These are phyloP conservation scores for Cladosporium halotolerans DNA, from an alignment of 2,329 filamentous ascomycete species.

Conservation along the genomic window DNA sequence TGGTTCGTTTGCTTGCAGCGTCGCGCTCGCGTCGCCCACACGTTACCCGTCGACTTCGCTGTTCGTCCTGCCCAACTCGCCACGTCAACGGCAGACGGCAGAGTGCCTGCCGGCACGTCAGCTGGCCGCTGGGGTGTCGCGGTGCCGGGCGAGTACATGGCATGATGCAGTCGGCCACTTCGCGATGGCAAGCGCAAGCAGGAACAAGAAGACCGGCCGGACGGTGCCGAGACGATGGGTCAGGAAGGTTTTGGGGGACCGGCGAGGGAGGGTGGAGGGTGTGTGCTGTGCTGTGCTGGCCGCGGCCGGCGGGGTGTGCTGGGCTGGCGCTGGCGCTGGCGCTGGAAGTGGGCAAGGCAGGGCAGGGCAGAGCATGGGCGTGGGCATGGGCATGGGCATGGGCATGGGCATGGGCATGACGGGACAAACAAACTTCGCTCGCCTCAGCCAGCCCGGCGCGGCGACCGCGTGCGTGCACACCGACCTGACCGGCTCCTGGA, in stretches of 20 bases:
- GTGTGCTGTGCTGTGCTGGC: background rate
- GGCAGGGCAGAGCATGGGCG: background rate
- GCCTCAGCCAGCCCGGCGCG: too few species aligned
- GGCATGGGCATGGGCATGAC: background rate
- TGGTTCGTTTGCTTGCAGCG: constrained; percentile 5
- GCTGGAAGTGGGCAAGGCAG: too few species aligned
- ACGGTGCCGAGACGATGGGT: background rate
- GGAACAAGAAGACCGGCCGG: constrained; percentile 1
- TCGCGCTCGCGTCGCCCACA: constrained; percentile 3
- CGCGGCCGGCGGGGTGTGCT: background rate
- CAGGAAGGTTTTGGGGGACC: too few species aligned
- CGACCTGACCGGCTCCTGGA: too few species aligned
- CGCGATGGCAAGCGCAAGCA: background rate
- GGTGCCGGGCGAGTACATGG: background rate
- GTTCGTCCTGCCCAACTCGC: constrained; percentile 11
- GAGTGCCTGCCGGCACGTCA: background rate
- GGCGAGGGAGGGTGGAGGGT: constrained; percentile 1
- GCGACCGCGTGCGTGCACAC: too few species aligned
- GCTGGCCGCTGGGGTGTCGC: constrained; percentile 8
- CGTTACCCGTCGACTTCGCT: constrained; percentile 10
- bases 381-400: too few species aligned
- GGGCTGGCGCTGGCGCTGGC: background rate
- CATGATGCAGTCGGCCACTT: constrained; percentile 4
- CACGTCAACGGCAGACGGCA: constrained; percentile 11
- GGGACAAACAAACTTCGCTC: background rate